These are phyloP conservation scores for Sordariomycetes sp. DNA, from an alignment of 2,329 filamentous ascomycete genomes.

Conservation along the genomic window DNA sequence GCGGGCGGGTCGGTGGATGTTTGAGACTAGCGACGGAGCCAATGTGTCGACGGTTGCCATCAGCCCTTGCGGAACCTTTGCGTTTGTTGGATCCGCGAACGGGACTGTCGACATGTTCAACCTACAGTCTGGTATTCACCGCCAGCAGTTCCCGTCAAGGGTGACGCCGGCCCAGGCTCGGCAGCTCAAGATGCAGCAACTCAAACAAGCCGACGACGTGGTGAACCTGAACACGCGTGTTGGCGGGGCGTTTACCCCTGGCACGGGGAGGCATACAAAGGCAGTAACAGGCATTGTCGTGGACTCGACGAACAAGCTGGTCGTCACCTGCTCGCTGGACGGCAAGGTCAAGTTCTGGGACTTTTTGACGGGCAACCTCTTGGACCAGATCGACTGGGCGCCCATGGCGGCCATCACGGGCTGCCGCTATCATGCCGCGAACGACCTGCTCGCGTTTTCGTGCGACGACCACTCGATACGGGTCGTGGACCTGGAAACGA, in stretches of 20 bases:
- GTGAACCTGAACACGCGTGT: conserved; percentile 35
- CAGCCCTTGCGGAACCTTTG: conserved; percentile 87
- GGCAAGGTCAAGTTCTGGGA: conserved; percentile 98
- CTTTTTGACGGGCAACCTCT: conserved; percentile 67
- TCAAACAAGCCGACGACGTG: conserved; percentile 43
- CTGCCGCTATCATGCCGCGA: conserved; percentile 69
- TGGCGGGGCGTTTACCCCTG: conserved; percentile 27
- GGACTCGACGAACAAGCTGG: conserved; percentile 74
- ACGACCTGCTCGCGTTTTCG: conserved; percentile 74
- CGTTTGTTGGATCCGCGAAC: conserved; percentile 69
- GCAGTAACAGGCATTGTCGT: conserved; percentile 77
- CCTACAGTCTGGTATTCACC: conserved; percentile 79
- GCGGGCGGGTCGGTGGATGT: conserved; percentile 82
- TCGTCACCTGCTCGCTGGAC: conserved; percentile 80
- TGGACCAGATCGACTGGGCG: conserved; percentile 75
- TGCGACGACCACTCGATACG: conserved; percentile 84
- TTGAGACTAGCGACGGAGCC: conserved; percentile 73
- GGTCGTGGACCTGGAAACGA: conserved; percentile 81
- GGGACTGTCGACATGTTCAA: conserved; percentile 94
- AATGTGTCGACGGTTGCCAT: conserved; percentile 79
- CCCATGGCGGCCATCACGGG: conserved; percentile 59
- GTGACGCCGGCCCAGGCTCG: conserved; percentile 68
- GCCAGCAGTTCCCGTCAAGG: conserved; percentile 74
- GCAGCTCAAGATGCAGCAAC: conserved; percentile 55
- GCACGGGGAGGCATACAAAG: conserved; percentile 63